A percentile compares a stretch with the other conserved stretches of the same genome.
Conservation (phyloP, 805 yeast genomes). For the Zygotorulaspora sp. region DNA sequence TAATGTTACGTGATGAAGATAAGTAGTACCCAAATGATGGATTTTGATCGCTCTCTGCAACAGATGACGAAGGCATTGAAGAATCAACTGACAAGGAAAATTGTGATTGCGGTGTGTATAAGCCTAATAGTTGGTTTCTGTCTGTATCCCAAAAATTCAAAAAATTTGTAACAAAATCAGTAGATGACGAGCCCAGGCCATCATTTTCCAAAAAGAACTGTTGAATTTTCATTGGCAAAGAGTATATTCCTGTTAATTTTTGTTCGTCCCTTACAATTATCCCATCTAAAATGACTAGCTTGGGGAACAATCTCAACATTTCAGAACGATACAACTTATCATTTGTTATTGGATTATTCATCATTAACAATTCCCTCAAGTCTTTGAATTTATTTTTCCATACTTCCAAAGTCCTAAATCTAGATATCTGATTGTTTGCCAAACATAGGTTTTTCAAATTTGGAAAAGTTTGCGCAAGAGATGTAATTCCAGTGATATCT, state of each 20-base stretch:
- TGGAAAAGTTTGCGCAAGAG: conserved; percentile 74
- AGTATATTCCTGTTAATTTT: conserved; percentile 47
- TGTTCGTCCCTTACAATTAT: conserved; percentile 69
- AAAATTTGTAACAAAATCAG: conserved; percentile 74
- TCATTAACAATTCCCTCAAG: conserved; percentile 71
- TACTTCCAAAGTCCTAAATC: conserved; percentile 56
- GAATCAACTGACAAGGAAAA: conserved; percentile 79
- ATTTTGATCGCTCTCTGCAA: conserved; percentile 32
- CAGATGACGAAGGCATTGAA: conserved; percentile 51
- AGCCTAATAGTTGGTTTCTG: conserved; percentile 59
- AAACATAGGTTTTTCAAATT: conserved; percentile 71
- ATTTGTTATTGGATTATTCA: conserved; percentile 66
- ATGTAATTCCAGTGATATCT: conserved; percentile 55
- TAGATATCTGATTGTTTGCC: conserved; percentile 64
- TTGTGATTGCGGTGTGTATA: conserved; percentile 80
- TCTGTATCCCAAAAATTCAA: conserved; percentile 78
- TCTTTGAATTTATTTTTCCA: conserved; percentile 73
- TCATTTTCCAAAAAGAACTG: conserved; percentile 79
- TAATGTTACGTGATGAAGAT: conserved; percentile 70
- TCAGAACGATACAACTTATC: conserved; percentile 52
- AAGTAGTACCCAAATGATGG: conserved; percentile 63
- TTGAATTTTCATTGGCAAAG: conserved; percentile 51
- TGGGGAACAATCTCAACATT: conserved; percentile 71
- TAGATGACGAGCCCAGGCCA: conserved; percentile 63
- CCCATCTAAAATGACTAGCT: conserved; percentile 73